Evolutionary conservation across 495 filamentous ascomycete species (phyloP), one percentile per base, ranked within the genome.

Genomic region (Daldinia concentrica): DNA sequence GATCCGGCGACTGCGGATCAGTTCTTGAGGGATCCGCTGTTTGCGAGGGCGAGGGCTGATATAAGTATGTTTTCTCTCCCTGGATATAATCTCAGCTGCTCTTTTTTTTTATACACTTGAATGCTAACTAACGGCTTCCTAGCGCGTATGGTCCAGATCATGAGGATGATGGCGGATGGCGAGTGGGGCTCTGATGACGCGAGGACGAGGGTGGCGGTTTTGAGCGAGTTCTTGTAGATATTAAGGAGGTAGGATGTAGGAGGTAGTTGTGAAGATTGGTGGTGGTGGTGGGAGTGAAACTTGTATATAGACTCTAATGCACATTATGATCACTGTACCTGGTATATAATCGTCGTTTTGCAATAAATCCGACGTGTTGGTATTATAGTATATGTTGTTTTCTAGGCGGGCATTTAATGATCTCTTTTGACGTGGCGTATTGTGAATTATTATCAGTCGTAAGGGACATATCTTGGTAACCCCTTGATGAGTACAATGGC

Each of bases 131-230:
- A n/a, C n/a, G 26, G 26, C 7, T 58, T 30, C 43, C 39, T 24
- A 87, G 86, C 77, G 27, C 77, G 78, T 29, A 89, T 89, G 87
- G 84, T 89, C 41, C 80, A 87, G 52, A 87, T 90, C 11, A 80
- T 89, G 81, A 79, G 84, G 63, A 65, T 75, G 27, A 87, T 85
- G 80, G 81, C 83, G 45, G 81, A 86, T 15, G 82, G 83, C 15
- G 85, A 88, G 4, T 75, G 84, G 24, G 83, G 79, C 0, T 83
- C 83, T 32, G 78, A 84, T 15, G 87, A 87, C 29, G 86, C 86
- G 9, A 75, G 81, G 68, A 89, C 87, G 34, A 81, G 88, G 59
- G 83, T 89, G 14, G 78, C 81, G 41, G 86, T 89, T 12, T 69
- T 90, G 63, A 86, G 82, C 68, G 83, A 84, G 66, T 88, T 87